phyloP scores from a whole-genome alignment of 2,329 filamentous ascomycete species.

The Cercospora sp. region DNA sequence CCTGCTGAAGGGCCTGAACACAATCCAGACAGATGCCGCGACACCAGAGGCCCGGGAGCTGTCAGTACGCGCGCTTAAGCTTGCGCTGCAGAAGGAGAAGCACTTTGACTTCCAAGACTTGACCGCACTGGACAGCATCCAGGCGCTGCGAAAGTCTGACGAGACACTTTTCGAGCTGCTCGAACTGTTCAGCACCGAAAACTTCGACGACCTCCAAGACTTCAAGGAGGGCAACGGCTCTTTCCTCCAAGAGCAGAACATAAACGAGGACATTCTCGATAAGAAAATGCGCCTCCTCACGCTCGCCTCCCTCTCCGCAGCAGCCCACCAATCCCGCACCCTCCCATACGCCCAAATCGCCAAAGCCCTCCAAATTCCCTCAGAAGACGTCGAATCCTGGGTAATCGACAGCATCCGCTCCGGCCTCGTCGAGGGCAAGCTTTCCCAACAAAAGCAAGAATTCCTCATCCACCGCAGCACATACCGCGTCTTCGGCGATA shows the following conservation, averaged over 20 bases:
- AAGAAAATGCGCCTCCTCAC: slow-evolving; percentile 97
- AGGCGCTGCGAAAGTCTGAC: slow-evolving; percentile 82
- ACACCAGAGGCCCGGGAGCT: slow-evolving; percentile 58
- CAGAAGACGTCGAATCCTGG: slow-evolving; percentile 93
- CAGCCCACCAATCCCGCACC: slow-evolving; percentile 73
- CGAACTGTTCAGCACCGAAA: slow-evolving; percentile 91
- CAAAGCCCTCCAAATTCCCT: slow-evolving; percentile 77
- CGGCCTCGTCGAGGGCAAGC: slow-evolving; percentile 91
- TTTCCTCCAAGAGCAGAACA: slow-evolving; percentile 74
- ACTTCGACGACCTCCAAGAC: slow-evolving; percentile 92
- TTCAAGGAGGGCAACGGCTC: slow-evolving; percentile 89
- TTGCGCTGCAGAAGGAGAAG: slow-evolving; percentile 63
- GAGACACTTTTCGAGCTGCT: slow-evolving; percentile 86
- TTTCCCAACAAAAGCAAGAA: slow-evolving; percentile 86
- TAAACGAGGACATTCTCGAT: slow-evolving; percentile 71
- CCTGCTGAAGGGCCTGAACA: slow-evolving; percentile 73
- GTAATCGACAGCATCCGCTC: slow-evolving; percentile 97
- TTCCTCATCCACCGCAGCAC: slow-evolving; percentile 96
- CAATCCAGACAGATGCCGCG: slow-evolving; percentile 62
- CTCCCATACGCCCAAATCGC: slow-evolving; percentile 85
- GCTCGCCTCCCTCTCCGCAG: slow-evolving; percentile 82
- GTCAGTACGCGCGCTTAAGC: slow-evolving; percentile 64
- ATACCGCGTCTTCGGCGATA: slow-evolving; percentile 95
- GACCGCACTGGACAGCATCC: slow-evolving; percentile 71
- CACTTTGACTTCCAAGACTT: slow-evolving; percentile 75